Percentiles rank a stretch among this genome's conserved stretches.
phyloP scores from a whole-genome alignment of 208 protist genomes.

The Trypanosoma melophagium region DNA sequence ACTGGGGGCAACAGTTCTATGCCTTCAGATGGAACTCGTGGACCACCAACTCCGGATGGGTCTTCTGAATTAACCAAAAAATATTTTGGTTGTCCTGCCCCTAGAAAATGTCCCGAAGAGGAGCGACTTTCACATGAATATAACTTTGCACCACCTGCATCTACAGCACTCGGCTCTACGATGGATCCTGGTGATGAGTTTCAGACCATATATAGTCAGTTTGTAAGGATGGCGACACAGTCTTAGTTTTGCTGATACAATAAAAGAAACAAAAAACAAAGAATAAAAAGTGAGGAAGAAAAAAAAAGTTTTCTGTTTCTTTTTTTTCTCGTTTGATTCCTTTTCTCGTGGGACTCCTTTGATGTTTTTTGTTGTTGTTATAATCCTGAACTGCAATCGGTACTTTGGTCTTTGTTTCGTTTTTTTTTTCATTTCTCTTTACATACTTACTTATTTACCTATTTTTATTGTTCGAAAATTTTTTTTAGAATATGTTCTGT shows the following conservation, averaged over 20 bases:
- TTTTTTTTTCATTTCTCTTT: slow-evolving; percentile 10
- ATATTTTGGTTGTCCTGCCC: slow-evolving; percentile 9
- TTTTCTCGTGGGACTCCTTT: background rate
- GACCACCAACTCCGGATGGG: background rate
- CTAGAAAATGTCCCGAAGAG: slow-evolving; percentile 3
- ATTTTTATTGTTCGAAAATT: slow-evolving; percentile 10
- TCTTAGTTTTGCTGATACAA: background rate
- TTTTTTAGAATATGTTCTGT: slow-evolving; percentile 21
- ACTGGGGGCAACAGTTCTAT: too few species aligned
- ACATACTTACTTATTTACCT: background rate
- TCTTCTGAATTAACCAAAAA: background rate
- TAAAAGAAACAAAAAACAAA: too few species aligned
- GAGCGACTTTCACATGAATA: slow-evolving; percentile 15
- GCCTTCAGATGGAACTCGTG: too few species aligned
- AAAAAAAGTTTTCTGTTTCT: background rate
- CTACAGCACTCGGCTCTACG: background rate
- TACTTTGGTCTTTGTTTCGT: background rate
- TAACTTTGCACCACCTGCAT: slow-evolving; percentile 11
- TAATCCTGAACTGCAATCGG: background rate
- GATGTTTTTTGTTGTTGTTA: slow-evolving; percentile 1
- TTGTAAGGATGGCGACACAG: slow-evolving; percentile 12
- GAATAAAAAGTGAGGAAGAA: background rate
- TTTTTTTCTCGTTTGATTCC: slow-evolving; percentile 15
- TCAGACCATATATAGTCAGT: slow-evolving; percentile 33
- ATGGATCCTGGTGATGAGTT: slow-evolving; percentile 29